These are phyloP conservation scores for Zhuliangozyma blackwelliae DNA, from an alignment of 1,139 yeast genomes.

Conservation along the genomic window DNA sequence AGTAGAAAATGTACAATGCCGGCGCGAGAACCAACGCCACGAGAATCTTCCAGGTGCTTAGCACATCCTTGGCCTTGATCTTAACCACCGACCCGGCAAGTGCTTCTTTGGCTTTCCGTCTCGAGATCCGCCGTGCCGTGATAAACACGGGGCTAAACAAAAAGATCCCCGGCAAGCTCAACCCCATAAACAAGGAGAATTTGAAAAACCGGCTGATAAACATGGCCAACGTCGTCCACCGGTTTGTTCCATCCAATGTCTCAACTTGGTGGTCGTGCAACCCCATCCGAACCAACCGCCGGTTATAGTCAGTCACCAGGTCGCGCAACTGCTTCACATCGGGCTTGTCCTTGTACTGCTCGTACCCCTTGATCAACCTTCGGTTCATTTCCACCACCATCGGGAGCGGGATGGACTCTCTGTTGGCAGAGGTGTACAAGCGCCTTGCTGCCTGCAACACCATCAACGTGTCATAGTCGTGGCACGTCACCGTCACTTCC, in stretches of 20 bases:
- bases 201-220: slow-evolving; percentile 27
- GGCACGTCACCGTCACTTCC: slow-evolving; percentile 90
- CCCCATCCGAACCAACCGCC: slow-evolving; percentile 29
- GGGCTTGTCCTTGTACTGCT: slow-evolving; percentile 30
- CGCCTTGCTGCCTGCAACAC: slow-evolving; percentile 84
- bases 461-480: slow-evolving; percentile 89
- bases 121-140: slow-evolving; percentile 31
- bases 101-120: slow-evolving; percentile 37
- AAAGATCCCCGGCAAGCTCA: slow-evolving; percentile 41
- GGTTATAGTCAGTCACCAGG: slow-evolving; percentile 34
- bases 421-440: slow-evolving; percentile 32
- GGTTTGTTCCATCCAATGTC: slow-evolving; percentile 24
- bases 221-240: slow-evolving; percentile 21
- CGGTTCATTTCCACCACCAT: slow-evolving; percentile 46
- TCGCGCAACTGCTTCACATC: slow-evolving; percentile 31
- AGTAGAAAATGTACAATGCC: slow-evolving; percentile 37
- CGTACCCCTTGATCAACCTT: slow-evolving; percentile 38
- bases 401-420: slow-evolving; percentile 37
- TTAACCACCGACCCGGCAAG: slow-evolving; percentile 41
- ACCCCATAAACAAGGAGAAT: slow-evolving; percentile 29
- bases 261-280: slow-evolving; percentile 46
- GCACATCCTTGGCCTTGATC: slow-evolving; percentile 42
- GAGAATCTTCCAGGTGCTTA: slow-evolving; percentile 45
- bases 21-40: slow-evolving; percentile 46
- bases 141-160: slow-evolving; percentile 45